phyloP scores from a whole-genome alignment of 1,284 basidiomycete genomes.

The Fomes fomentarius region DNA sequence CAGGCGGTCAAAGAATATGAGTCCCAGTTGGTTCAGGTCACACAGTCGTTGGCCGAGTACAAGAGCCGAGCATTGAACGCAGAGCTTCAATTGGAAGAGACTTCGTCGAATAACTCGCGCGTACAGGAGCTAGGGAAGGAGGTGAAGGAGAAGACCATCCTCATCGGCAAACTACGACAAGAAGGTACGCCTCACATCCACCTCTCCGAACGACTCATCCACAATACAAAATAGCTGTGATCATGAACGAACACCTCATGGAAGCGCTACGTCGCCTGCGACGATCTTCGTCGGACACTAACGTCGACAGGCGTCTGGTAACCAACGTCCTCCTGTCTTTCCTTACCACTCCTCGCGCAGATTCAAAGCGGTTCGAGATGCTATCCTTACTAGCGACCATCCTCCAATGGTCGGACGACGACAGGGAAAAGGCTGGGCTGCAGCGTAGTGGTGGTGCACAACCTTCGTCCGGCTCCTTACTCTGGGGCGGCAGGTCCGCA shows the following conservation, averaged over 20 bases:
- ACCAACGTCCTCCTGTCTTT: conserved; percentile 96
- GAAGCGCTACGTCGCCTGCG: conserved; percentile 94
- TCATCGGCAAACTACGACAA: conserved; percentile 92
- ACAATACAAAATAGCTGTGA: conserved; percentile 68
- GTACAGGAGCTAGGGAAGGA: conserved; percentile 83
- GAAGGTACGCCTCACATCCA: conserved; percentile 66
- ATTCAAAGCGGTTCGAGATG: conserved; percentile 98
- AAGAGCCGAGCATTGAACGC: conserved; percentile 86
- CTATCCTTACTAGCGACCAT: conserved; percentile 87
- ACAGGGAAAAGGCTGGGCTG: conserved; percentile 90
- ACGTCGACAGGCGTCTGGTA: conserved; percentile 92
- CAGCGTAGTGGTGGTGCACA: conserved; percentile 52
- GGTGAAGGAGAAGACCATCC: conserved; percentile 90
- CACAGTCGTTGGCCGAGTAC: conserved; percentile 80
- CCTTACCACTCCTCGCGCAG: conserved; percentile 87
- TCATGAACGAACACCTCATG: conserved; percentile 97
- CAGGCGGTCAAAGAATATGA: conserved; percentile 86
- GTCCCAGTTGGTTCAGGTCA: conserved; percentile 69
- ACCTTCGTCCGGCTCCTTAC: conserved; percentile 40
- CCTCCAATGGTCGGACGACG: conserved; percentile 87
- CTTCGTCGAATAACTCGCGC: conserved; percentile 65
- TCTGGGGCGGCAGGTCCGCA: conserved; percentile 59
- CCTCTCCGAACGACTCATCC: conserved; percentile 11
- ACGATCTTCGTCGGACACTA: conserved; percentile 83
- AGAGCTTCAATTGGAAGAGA: conserved; percentile 82